These are phyloP conservation scores for Mortierella sp. DNA, from an alignment of 371 early-diverging fungal genomes.

Conservation along the genomic window DNA sequence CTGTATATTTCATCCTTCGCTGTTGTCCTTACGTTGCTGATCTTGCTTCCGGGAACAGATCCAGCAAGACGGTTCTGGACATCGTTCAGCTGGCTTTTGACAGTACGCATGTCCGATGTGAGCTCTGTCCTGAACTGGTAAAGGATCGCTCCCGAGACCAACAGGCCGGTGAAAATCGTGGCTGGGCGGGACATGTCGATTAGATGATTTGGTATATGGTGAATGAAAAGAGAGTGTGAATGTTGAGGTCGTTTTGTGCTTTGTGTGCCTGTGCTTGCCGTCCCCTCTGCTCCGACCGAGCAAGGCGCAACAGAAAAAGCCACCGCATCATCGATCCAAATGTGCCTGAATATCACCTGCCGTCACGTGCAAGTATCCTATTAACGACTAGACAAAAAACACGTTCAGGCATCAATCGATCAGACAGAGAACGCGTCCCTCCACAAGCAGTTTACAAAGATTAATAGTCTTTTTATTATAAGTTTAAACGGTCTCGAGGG, in stretches of 20 bases:
- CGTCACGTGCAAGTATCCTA: background rate
- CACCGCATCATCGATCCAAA: background rate
- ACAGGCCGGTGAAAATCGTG: slow-evolving; percentile 51
- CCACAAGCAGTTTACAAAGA: background rate
- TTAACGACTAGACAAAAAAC: background rate
- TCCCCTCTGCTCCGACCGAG: background rate
- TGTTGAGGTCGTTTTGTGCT: background rate
- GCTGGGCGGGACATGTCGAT: slow-evolving; percentile 46
- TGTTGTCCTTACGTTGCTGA: slow-evolving; percentile 46
- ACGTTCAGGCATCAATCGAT: too few species aligned
- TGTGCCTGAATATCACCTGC: background rate
- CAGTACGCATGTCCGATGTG: slow-evolving; percentile 54
- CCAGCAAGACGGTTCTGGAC: slow-evolving; percentile 58
- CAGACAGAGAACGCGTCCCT: too few species aligned
- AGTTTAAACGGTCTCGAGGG: background rate
- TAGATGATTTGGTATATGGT: background rate
- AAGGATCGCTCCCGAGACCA: slow-evolving; percentile 56
- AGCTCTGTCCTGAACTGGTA: slow-evolving; percentile 56
- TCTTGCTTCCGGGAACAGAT: slow-evolving; percentile 57
- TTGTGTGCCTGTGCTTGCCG: background rate
- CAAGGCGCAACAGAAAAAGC: background rate
- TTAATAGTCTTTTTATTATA: background rate
- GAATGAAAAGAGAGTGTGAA: background rate
- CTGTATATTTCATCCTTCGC: background rate
- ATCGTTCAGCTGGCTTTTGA: slow-evolving; percentile 50